Percentiles rank a stretch among this genome's conserved stretches.
phyloP scores from a whole-genome alignment of 331 rosid species.

The Malus hybrid region DNA sequence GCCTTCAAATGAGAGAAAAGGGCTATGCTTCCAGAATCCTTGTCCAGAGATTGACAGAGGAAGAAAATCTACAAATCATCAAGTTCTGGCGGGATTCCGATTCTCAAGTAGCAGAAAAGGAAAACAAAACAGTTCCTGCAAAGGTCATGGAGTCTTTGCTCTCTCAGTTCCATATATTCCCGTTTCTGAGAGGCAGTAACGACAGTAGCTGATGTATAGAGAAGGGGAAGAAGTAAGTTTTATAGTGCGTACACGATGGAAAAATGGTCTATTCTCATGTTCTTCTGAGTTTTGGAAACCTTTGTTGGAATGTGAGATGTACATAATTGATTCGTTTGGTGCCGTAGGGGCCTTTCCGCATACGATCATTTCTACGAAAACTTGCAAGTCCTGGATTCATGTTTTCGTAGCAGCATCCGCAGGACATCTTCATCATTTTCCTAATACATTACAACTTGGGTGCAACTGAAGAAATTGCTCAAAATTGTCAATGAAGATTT shows the following conservation, averaged over 20 bases:
- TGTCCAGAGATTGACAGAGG: slow-evolving; percentile 85
- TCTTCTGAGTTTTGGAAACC: no score
- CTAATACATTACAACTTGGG: neutral
- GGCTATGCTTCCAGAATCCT: slow-evolving; percentile 77
- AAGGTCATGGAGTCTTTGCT: slow-evolving; percentile 31
- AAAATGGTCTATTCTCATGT: neutral
- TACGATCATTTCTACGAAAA: neutral
- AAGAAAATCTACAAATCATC: slow-evolving; percentile 84
- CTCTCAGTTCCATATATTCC: slow-evolving; percentile 23
- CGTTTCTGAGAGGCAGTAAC: slow-evolving; percentile 25
- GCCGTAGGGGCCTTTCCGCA: no score
- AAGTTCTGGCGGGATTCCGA: slow-evolving; percentile 81
- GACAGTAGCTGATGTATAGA: slow-evolving; percentile 11
- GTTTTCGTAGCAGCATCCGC: neutral
- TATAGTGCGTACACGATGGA: neutral
- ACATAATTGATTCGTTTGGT: no score
- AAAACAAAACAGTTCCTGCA: slow-evolving; percentile 22
- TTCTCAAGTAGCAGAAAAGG: slow-evolving; percentile 19
- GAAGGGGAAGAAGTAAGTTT: neutral
- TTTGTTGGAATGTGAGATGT: no score
- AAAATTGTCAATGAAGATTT: neutral
- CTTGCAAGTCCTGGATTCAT: neutral
- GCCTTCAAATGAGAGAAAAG: slow-evolving; percentile 62
- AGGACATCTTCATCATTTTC: neutral
- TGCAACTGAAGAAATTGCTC: neutral